Base-by-base conservation (phyloP, 805 yeast species). In the Kurtzmaniella fragi region DNA sequence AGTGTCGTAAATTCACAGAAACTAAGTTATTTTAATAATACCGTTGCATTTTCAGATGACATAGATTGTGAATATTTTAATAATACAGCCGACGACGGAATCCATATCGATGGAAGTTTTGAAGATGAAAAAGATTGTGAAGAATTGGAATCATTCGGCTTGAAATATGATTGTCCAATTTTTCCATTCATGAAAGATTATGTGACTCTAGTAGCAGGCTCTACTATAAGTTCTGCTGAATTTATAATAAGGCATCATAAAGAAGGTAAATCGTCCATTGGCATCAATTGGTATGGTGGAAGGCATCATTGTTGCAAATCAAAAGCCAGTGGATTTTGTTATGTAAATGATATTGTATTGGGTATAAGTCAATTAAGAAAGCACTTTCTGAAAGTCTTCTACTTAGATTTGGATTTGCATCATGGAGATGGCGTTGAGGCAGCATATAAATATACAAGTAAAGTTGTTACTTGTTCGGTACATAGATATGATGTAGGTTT, bases 351-450 rank as follows among this genome's bases (percentile, higher is more conserved):
- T 50, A 71, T 82, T 6, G 81, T 77, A 0, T 49, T 84, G 11
- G 73, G 76, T 0, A 78, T 84, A 3, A 64, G 70, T 33, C 57
- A 63, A 29, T 61, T 84, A 11, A 55, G 90, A 27, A 62, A 65
- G 17, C 51, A 49, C 16, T 78, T 61, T 49, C 55, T 61, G 9
- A 70, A 56, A 28, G 64, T 84, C 1, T 61, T 79, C 50, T 84
- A 84, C 48, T 54, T 84, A 3, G 95, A 84, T 55, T 57, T 84
- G 5, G 95, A 84, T 56, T 55, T 84, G 6, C 95, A 84, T 54
- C 90, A 84, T 56, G 90, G 91, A 0, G 90, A 84, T 55, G 95
- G 89, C 0, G 91, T 84, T 5, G 82, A 81, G 37, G 61, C 64
- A 2, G 87, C 88, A 0, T 84, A 82, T 57, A 59, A 67, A 43